Percentiles rank a stretch among this genome's conserved stretches.
Evolutionary conservation across 1,284 basidiomycete species (phyloP).

Genomic region (Lignosus rhinocerotis): DNA sequence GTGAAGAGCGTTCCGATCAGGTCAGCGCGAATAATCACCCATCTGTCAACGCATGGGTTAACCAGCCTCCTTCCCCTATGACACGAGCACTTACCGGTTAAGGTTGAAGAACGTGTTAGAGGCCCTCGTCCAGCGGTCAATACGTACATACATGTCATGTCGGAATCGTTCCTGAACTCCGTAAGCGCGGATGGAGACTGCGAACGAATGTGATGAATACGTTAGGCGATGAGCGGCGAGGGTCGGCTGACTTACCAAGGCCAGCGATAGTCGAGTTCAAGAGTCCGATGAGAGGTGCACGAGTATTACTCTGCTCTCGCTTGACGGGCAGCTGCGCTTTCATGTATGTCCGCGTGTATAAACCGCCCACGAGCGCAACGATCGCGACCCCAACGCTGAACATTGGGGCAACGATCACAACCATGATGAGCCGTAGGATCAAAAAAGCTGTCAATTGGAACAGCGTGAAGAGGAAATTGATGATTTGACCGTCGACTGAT

Average conservation of each 20-base stretch:
- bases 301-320: slow-evolving; percentile 66
- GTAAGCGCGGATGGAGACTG: slow-evolving; percentile 61
- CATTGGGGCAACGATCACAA: slow-evolving; percentile 44
- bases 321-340: slow-evolving; percentile 76
- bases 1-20: slow-evolving; percentile 50
- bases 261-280: slow-evolving; percentile 69
- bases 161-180: slow-evolving; percentile 46
- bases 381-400: slow-evolving; percentile 38
- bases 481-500: slow-evolving; percentile 30
- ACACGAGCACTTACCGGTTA: slow-evolving; percentile 38
- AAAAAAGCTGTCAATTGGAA: slow-evolving; percentile 32
- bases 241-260: slow-evolving; percentile 43
- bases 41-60: slow-evolving; percentile 35
- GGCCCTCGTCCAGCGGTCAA: slow-evolving; percentile 46
- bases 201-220: background rate
- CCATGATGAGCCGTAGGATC: slow-evolving; percentile 41
- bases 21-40: slow-evolving; percentile 58
- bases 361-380: slow-evolving; percentile 44
- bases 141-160: slow-evolving; percentile 40
- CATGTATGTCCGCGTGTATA: slow-evolving; percentile 54
- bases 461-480: slow-evolving; percentile 22
- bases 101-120: slow-evolving; percentile 51
- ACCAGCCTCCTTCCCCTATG: background rate
- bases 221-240: background rate
- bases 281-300: slow-evolving; percentile 62